Evolutionary conservation across 1,284 basidiomycete species (phyloP).

Genomic region (Malassezia brasiliensis): DNA sequence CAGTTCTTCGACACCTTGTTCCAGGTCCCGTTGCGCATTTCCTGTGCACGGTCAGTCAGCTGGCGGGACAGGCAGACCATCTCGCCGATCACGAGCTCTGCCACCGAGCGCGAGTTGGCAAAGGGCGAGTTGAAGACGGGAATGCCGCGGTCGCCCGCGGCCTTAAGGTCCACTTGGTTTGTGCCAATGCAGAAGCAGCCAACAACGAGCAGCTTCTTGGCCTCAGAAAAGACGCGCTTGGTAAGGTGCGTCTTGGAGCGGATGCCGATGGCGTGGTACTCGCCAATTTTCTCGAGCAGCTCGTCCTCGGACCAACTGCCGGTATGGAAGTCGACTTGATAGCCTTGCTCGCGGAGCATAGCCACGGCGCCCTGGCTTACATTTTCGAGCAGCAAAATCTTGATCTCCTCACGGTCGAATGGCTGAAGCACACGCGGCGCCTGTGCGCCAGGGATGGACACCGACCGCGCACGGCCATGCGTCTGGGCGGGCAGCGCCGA

Average conservation of each 20-base stretch:
- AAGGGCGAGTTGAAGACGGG: slow-evolving; percentile 99
- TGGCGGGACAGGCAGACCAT: slow-evolving; percentile 89
- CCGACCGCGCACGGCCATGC: slow-evolving; percentile 1
- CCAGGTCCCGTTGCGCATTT: slow-evolving; percentile 84
- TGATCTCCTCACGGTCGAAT: slow-evolving; percentile 41
- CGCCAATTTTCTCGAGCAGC: slow-evolving; percentile 72
- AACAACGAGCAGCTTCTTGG: slow-evolving; percentile 72
- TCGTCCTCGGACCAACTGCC: slow-evolving; percentile 85
- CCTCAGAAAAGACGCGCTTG: slow-evolving; percentile 62
- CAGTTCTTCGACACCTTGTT: slow-evolving; percentile 98
- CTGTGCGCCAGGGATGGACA: background rate
- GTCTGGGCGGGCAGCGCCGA: background rate
- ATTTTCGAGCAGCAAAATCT: slow-evolving; percentile 80
- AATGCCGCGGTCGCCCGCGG: slow-evolving; percentile 78
- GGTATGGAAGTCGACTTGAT: slow-evolving; percentile 80
- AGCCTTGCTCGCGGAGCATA: slow-evolving; percentile 73
- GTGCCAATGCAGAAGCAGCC: slow-evolving; percentile 99
- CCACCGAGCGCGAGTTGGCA: slow-evolving; percentile 97
- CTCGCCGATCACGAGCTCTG: slow-evolving; percentile 92
- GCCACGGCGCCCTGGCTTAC: slow-evolving; percentile 83
- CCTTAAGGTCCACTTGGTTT: slow-evolving; percentile 86
- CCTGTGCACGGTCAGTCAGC: slow-evolving; percentile 74
- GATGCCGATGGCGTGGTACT: slow-evolving; percentile 91
- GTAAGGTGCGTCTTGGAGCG: slow-evolving; percentile 96
- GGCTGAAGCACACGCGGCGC: slow-evolving; percentile 37